Percentiles rank a stretch among this genome's conserved stretches.
Conservation (phyloP, 2,329 filamentous ascomycete genomes). For the Calonectria ilicicola region DNA sequence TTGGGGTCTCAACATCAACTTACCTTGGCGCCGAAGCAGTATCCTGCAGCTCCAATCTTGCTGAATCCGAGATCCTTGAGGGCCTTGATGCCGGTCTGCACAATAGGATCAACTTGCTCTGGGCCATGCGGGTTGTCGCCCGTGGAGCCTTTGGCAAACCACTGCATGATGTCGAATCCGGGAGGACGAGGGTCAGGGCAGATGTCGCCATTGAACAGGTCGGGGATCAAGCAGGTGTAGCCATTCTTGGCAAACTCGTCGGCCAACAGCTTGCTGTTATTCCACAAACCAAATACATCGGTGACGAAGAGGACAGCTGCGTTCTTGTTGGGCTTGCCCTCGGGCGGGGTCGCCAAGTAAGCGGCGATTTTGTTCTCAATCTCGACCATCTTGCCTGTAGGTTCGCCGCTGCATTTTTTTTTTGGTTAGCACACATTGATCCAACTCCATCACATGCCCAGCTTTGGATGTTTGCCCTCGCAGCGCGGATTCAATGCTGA, state of each 20-base stretch:
- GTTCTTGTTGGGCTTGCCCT: conserved; percentile 40
- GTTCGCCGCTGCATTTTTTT: conserved; percentile 54
- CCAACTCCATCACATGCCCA: not conserved
- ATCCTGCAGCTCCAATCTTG: not conserved
- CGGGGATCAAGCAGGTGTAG: conserved; percentile 52
- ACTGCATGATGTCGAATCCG: conserved; percentile 46
- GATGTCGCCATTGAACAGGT: conserved; percentile 53
- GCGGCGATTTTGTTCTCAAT: conserved; percentile 58
- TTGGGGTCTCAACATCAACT: not conserved
- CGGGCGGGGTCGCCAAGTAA: conserved; percentile 62
- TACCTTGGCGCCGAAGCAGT: conserved; percentile 2
- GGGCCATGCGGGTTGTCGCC: conserved; percentile 60
- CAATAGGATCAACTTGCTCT: conserved; percentile 49
- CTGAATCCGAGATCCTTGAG: conserved; percentile 53
- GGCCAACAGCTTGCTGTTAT: conserved; percentile 56
- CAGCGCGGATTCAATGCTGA: not conserved
- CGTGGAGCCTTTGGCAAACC: conserved; percentile 54
- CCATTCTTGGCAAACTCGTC: conserved; percentile 52
- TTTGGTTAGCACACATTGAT: not conserved
- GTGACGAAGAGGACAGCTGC: conserved; percentile 51
- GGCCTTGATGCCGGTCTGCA: conserved; percentile 60
- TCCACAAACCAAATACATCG: conserved; percentile 53
- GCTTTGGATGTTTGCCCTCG: not conserved
- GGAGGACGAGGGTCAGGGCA: conserved; percentile 34
- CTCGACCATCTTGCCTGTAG: conserved; percentile 60